Evolutionary conservation across 2,329 filamentous ascomycete genomes (phyloP).

Genomic region (Zasmidium angulare): DNA sequence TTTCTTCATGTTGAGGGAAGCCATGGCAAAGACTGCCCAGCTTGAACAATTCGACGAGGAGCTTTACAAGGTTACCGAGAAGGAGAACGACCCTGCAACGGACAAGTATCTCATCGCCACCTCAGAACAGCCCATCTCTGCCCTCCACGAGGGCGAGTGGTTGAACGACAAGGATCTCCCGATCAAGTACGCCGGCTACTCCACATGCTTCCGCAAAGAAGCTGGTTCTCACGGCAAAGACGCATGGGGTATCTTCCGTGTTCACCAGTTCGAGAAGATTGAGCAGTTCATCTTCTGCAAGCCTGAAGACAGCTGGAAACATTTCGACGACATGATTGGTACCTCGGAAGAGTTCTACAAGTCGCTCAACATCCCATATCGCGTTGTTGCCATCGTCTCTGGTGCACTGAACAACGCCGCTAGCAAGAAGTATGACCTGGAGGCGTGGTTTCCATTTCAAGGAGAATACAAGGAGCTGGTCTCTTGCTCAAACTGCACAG

Average conservation of each 20-base stretch:
- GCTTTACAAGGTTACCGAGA: constrained; percentile 88
- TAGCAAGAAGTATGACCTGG: constrained; percentile 91
- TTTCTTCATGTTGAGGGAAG: constrained; percentile 90
- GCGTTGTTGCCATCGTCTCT: constrained; percentile 91
- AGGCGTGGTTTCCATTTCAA: constrained; percentile 95
- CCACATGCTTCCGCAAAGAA: constrained; percentile 93
- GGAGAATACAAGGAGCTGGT: constrained; percentile 98
- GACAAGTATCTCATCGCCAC: constrained; percentile 86
- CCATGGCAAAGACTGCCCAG: constrained; percentile 98
- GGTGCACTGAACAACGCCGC: constrained; percentile 88
- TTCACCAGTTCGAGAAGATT: constrained; percentile 96
- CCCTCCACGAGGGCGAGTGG: constrained; percentile 87
- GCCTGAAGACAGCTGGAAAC: constrained; percentile 87
- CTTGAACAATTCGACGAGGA: constrained; percentile 97
- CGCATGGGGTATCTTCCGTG: constrained; percentile 96
- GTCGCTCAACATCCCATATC: constrained; percentile 84
- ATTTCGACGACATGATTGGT: constrained; percentile 89
- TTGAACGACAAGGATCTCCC: constrained; percentile 79
- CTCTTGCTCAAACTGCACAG: constrained; percentile 95
- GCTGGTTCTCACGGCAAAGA: constrained; percentile 89
- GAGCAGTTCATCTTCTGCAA: constrained; percentile 80
- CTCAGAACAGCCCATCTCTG: constrained; percentile 92
- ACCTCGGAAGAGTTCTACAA: constrained; percentile 95
- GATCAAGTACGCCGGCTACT: constrained; percentile 85
- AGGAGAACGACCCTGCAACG: constrained; percentile 73